Base-by-base conservation (phyloP, 768 basidiomycete genomes). In the Lactifluus piperatus region DNA sequence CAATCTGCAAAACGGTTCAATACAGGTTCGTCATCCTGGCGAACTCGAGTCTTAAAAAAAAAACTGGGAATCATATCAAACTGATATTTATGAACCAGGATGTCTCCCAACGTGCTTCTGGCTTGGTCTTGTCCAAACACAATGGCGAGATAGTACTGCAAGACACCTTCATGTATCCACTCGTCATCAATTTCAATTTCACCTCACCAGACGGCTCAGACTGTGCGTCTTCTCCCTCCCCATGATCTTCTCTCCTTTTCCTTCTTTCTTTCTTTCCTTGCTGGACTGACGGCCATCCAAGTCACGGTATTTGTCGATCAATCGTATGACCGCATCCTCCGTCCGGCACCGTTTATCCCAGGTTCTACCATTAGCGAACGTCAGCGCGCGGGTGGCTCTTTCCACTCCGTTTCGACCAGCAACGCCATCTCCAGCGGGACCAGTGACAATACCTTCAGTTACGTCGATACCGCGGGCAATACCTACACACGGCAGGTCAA, bases 221-320 rank as follows among this genome's bases (percentile, higher is more conserved):
- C 16, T 74, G 73, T 75, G 52, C 50, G 69, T 63, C 9, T 20
- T 41, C 41, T 41, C 5, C 41, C 7, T 41, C n/a, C 41, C 41
- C 41, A 16, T n/a, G 16, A 5, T 39, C 39, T n/a, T n/a, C 2
- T 41, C 39, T 20, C 39, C 39, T 20, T 10, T 43, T 27, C 22
- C 8, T 16, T n/a, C 2, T 47, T 14, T 26, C 20, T 20, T 10
- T 43, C 22, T 26, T 5, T 16, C 22, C 2, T 47, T 14, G 22
- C 20, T 13, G 22, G 41, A 32, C 44, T 54, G 27, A 41, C 14
- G 9, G 3, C 16, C 30, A n/a, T 10, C 56, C 5, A 51, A 87
- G 84, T 79, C 66, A 74, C 75, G 51, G 71, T 77, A 10, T 65
- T 67, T 3, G 77, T 91, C 58, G 85, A 90, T 64, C 88, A 88